Evolutionary conservation across 129 eudicot genomes (phyloP), one percentile per base, ranked within the genome.

Genomic region (Centella asiatica): DNA sequence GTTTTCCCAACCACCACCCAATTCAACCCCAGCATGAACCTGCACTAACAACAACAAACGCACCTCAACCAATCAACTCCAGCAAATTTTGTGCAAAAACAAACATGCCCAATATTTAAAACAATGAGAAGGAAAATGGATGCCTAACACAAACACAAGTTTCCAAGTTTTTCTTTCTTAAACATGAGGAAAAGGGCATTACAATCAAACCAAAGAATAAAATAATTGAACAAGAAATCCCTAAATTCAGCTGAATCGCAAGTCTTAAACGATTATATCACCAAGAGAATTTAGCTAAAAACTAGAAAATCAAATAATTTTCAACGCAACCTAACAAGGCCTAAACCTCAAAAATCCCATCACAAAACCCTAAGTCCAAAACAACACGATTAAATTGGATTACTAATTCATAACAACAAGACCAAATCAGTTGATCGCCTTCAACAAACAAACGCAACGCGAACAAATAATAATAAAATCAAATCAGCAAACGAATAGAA

Each of bases 61-160:
- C n/a, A 51, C 31, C 54, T 48, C 28, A 7, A 48, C 28, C 19
- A 48, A 48, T 20, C 2, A 48, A 56, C 61, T 53, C 58, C 44
- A 18, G n/a, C 31, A n/a, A 56, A 5, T 18, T 9, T 11, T 9
- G 18, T 0, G 26, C 23, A 56, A 3, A 0, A 34, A 57, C n/a
- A 3, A 57, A 57, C 1, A 4, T 11, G 13, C 36, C 20, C 34
- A 1, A 34, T 28, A 57, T 5, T 5, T 34, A 10, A 10, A 19
- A 64, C 3, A 77, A 64, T 45, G 45, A 44, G 56, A 65, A 64
- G 29, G 44, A 32, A 33, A 60, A 59, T 25, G 47, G 60, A 61
- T 47, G 53, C 24, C n/a, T 32, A 14, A 28, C 22, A 59, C 39
- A 49, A 52, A 53, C 67, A 57, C 71, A 37, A 65, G 50, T 32